Evolutionary conservation across 1,284 basidiomycete species (phyloP).

Genomic region (Schizophyllum commune): DNA sequence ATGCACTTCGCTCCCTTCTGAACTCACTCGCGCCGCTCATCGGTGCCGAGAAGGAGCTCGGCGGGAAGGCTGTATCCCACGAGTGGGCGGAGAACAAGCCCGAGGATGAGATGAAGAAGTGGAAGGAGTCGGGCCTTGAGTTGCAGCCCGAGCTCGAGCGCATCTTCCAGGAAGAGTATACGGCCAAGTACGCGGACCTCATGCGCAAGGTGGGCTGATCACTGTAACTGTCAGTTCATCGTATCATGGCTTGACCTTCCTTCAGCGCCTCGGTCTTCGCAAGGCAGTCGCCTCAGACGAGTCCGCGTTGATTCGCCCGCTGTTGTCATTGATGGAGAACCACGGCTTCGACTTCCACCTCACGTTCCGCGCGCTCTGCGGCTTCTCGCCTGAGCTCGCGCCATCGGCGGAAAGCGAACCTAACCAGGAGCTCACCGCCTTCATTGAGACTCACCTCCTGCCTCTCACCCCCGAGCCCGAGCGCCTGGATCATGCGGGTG

Average conservation of each 20-base stretch:
- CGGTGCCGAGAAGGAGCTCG: conserved; percentile 62
- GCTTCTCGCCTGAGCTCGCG: conserved; percentile 51
- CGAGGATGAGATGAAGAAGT: conserved; percentile 50
- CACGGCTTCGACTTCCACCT: conserved; percentile 79
- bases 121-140: conserved; percentile 50
- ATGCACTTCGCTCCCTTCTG: conserved; percentile 71
- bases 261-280: conserved; percentile 68
- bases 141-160: conserved; percentile 53
- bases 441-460: conserved; percentile 43
- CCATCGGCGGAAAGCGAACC: conserved; percentile 10
- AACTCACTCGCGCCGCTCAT: conserved; percentile 74
- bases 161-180: conserved; percentile 46
- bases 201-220: conserved; percentile 58
- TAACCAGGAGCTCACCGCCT: conserved; percentile 29
- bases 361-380: conserved; percentile 66
- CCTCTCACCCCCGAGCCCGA: conserved; percentile 36
- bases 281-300: conserved; percentile 52
- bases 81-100: conserved; percentile 59
- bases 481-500: conserved; percentile 33
- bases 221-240: background rate
- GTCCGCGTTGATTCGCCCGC: conserved; percentile 45
- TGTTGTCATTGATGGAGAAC: conserved; percentile 62
- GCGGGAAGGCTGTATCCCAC: conserved; percentile 40
- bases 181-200: conserved; percentile 51
- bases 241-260: background rate